Evolutionary conservation across 106 monocot species (phyloP).

Genomic region (Dendrobium huoshanense): DNA sequence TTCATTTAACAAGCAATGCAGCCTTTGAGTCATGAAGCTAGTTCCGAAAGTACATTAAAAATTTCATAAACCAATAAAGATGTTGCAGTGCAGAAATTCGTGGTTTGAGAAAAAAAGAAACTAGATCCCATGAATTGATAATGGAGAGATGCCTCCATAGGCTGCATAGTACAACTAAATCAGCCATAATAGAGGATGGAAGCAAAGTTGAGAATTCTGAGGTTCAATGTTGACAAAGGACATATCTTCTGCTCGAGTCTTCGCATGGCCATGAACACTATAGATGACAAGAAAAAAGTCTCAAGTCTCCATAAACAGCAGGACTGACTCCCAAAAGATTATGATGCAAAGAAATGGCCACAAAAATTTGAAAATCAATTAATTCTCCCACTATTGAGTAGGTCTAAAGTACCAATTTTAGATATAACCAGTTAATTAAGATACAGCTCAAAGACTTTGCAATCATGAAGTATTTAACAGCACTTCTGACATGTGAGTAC

Average conservation of each 20-base stretch:
- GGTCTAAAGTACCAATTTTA: not conserved
- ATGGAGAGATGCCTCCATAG: not conserved
- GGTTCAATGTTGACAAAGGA: not conserved
- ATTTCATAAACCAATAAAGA: not conserved
- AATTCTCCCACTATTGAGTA: not conserved
- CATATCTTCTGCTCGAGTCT: not conserved
- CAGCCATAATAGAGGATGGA: not conserved
- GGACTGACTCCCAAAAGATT: not conserved
- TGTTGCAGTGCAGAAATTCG: not conserved
- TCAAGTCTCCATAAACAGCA: not conserved
- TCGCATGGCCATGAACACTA: not conserved
- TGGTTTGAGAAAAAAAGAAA: not conserved
- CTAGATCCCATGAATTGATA: not conserved
- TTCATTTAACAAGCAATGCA: not conserved
- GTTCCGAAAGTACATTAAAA: not conserved
- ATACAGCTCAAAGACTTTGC: not conserved
- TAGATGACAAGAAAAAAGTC: no score
- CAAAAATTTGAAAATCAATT: not conserved
- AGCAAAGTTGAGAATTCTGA: not conserved
- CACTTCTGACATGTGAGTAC: not conserved
- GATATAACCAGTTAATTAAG: not conserved
- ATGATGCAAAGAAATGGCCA: not conserved
- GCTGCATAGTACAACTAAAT: not conserved
- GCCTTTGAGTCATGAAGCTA: not conserved
- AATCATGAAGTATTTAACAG: not conserved